Evolutionary conservation across 2,329 filamentous ascomycete genomes (phyloP), one percentile per base, ranked within the genome.

Genomic region (Fusarium armeniacum): DNA sequence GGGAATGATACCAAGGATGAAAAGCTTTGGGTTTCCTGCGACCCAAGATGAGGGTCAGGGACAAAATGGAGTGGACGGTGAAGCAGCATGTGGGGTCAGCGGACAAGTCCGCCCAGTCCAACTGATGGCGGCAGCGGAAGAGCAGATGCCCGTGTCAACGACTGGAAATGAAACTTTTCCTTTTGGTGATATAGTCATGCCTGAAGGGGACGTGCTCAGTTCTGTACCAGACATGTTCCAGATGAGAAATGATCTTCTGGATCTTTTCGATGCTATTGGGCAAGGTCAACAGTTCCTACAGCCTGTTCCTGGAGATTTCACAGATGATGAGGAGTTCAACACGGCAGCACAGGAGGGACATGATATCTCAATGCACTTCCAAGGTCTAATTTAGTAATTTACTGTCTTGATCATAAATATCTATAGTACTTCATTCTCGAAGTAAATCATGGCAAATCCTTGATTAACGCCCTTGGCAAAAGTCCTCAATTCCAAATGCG

Each of bases 371-470:
- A 58, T 77, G 36, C 69, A 74, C 8, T 79, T 80, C 26, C 76
- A 79, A 44, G 77, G 77, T 0, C 44, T 80, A 9, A 77, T 80
- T 45, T 73, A 40, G 54, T 3, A 10, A 20, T 38, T 6, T 38
- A 7, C 12, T 4, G n/a, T 38, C 11, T 38, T 20, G 10, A n/a
- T 20, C 1, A 13, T 12, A 38, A n/a, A 15, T 20, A 0, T 2
- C 11, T 65, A 68, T 0, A 32, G 12, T 6, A 68, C 36, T 18
- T 69, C 49, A 1, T 68, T 76, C 58, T 80, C 76, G 10, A 89
- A 85, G 70, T 80, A 86, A 43, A 88, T 87, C 73, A 86, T 90
- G 38, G 87, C 85, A 5, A 83, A 71, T 3, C 77, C 78, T 41
- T 78, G 63, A 11, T 79, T 71, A 6, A 77, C 72, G 3, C 59